phyloP scores from a whole-genome alignment of 176 grass and related monocot species.

The Leersia perrieri region DNA sequence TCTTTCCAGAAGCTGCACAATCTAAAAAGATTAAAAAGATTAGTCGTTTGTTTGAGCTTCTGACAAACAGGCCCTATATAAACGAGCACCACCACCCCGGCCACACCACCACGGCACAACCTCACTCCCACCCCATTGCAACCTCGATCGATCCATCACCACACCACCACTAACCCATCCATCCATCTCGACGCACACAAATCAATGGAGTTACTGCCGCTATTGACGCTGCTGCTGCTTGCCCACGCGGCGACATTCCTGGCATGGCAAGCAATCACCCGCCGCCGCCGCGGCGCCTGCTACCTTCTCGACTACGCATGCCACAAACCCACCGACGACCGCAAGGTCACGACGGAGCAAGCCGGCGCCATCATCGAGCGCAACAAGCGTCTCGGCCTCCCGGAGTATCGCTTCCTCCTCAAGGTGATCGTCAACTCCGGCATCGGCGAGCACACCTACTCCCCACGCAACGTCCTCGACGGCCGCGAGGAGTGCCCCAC shows the following conservation, averaged over 20 bases:
- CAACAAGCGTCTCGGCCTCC: slow-evolving; percentile 62
- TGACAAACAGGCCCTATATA: too few species aligned
- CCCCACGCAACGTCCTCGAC: slow-evolving; percentile 62
- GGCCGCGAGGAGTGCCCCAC: slow-evolving; percentile 68
- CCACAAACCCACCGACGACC: slow-evolving; percentile 66
- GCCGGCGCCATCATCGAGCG: slow-evolving; percentile 60
- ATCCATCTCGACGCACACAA: too few species aligned
- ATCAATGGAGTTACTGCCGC: slow-evolving; percentile 49
- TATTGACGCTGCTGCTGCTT: slow-evolving; percentile 35
- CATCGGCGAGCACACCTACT: slow-evolving; percentile 84
- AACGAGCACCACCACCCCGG: too few species aligned
- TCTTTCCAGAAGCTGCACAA: too few species aligned
- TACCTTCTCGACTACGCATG: slow-evolving; percentile 84
- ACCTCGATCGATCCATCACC: too few species aligned
- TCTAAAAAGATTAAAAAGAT: too few species aligned
- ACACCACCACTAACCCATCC: too few species aligned
- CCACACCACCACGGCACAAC: too few species aligned
- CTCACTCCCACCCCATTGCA: too few species aligned
- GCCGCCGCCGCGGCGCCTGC: slow-evolving; percentile 37
- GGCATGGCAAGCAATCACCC: slow-evolving; percentile 30
- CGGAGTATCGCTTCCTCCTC: slow-evolving; percentile 82
- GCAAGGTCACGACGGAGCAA: slow-evolving; percentile 52
- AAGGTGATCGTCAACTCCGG: slow-evolving; percentile 88
- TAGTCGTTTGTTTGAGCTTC: too few species aligned
- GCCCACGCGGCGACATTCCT: slow-evolving; percentile 34